These are phyloP conservation scores for Sphaerulina musiva DNA, from an alignment of 2,329 filamentous ascomycete genomes.

Conservation along the genomic window DNA sequence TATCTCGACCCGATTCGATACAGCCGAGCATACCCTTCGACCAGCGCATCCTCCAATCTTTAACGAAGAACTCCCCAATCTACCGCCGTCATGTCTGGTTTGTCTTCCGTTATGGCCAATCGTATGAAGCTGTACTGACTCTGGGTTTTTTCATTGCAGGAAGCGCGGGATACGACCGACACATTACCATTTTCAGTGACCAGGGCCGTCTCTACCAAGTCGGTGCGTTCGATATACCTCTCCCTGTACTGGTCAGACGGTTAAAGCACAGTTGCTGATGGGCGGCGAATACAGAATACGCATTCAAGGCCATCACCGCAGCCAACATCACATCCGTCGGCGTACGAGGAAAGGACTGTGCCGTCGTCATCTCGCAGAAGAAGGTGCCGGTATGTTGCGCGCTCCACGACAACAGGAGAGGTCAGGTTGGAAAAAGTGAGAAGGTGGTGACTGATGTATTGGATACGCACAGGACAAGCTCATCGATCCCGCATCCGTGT, in stretches of 20 bases:
- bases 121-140: constrained; percentile 15
- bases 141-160: constrained; percentile 44
- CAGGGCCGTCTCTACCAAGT: constrained; percentile 99
- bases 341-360: constrained; percentile 91
- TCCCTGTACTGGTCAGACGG: neutral
- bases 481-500: constrained; percentile 93
- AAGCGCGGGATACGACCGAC: constrained; percentile 89
- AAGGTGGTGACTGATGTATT: constrained; percentile 16
- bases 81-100: constrained; percentile 30
- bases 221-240: constrained; percentile 57
- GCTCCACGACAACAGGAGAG: neutral
- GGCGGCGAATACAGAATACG: constrained; percentile 68
- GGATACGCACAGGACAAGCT: constrained; percentile 75
- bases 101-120: constrained; percentile 7
- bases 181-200: constrained; percentile 99
- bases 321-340: constrained; percentile 98
- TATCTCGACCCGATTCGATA: neutral
- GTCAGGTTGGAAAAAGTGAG: neutral
- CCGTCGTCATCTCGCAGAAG: constrained; percentile 96
- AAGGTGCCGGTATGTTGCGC: constrained; percentile 80
- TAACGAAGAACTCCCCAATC: neutral
- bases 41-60: neutral
- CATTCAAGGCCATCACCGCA: constrained; percentile 98
- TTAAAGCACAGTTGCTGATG: constrained; percentile 19
- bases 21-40: neutral